A percentile compares a stretch with the other conserved stretches of the same genome.
Conservation (phyloP, 2,329 filamentous ascomycete genomes). For the Monilinia fructicola region DNA sequence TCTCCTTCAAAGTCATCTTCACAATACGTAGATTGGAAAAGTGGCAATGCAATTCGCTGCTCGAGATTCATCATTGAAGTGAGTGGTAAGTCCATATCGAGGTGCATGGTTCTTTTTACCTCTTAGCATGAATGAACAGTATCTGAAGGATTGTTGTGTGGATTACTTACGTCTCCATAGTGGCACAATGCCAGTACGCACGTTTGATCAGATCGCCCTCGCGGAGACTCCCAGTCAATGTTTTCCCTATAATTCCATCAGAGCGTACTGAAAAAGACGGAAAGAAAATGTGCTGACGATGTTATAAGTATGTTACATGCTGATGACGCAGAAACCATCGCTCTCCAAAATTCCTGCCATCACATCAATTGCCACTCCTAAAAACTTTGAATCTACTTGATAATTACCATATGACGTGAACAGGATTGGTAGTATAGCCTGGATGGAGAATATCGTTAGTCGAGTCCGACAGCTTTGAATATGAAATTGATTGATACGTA, state of each 20-base stretch:
- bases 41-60: slow-evolving; percentile 54
- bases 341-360: slow-evolving; percentile 59
- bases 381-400: neutral
- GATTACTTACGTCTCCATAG: slow-evolving; percentile 51
- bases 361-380: slow-evolving; percentile 25
- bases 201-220: slow-evolving; percentile 54
- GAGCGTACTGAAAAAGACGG: neutral
- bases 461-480: neutral
- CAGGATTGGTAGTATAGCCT: slow-evolving; percentile 56
- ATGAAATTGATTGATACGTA: slow-evolving; percentile 39
- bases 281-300: slow-evolving; percentile 44
- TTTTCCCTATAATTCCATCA: slow-evolving; percentile 41
- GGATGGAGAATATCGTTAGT: slow-evolving; percentile 1
- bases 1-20: slow-evolving; percentile 50
- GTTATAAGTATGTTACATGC: slow-evolving; percentile 57
- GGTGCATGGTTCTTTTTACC: slow-evolving; percentile 44
- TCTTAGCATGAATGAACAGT: neutral
- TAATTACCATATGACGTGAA: slow-evolving; percentile 49
- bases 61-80: slow-evolving; percentile 56
- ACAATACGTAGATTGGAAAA: slow-evolving; percentile 51
- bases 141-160: slow-evolving; percentile 28
- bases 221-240: slow-evolving; percentile 48
- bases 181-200: slow-evolving; percentile 57
- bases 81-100: slow-evolving; percentile 58
- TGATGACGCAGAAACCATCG: slow-evolving; percentile 54